Percentiles rank a stretch among this genome's conserved stretches.
phyloP scores from a whole-genome alignment of 1,139 yeast genomes.

The Suhomyces taliae region DNA sequence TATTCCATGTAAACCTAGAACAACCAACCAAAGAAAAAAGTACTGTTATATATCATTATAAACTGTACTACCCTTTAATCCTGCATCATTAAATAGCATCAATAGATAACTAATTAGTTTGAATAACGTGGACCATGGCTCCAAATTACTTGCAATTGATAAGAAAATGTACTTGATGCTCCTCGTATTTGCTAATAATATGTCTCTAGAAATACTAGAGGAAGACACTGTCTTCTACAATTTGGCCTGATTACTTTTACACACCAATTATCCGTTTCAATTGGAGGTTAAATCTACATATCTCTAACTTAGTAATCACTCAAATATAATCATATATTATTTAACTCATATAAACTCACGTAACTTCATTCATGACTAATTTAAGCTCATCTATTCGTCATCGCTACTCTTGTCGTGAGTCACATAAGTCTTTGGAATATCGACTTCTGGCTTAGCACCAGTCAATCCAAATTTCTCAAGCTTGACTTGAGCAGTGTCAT shows the following conservation, averaged over 20 bases:
- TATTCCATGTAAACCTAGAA: constrained; percentile 16
- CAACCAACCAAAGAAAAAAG: background rate
- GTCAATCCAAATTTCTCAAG: constrained; percentile 10
- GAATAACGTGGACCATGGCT: background rate
- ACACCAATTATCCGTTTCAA: no score
- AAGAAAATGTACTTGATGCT: no score
- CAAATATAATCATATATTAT: no score
- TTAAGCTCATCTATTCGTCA: constrained; percentile 10
- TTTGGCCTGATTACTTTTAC: no score
- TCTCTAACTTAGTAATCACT: no score
- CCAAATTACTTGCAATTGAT: no score
- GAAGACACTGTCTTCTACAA: no score
- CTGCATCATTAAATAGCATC: background rate
- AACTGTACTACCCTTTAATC: background rate
- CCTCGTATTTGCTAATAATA: no score
- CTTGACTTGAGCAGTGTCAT: constrained; percentile 16
- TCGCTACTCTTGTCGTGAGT: constrained; percentile 17
- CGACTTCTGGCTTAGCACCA: constrained; percentile 16
- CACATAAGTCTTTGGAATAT: constrained; percentile 20
- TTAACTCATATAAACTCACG: no score
- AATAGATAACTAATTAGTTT: background rate
- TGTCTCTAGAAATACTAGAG: no score
- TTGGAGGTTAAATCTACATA: no score
- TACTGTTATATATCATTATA: background rate
- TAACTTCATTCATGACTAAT: no score